Conservation (phyloP, 305 asterid species). For the Coffea humblotiana region DNA sequence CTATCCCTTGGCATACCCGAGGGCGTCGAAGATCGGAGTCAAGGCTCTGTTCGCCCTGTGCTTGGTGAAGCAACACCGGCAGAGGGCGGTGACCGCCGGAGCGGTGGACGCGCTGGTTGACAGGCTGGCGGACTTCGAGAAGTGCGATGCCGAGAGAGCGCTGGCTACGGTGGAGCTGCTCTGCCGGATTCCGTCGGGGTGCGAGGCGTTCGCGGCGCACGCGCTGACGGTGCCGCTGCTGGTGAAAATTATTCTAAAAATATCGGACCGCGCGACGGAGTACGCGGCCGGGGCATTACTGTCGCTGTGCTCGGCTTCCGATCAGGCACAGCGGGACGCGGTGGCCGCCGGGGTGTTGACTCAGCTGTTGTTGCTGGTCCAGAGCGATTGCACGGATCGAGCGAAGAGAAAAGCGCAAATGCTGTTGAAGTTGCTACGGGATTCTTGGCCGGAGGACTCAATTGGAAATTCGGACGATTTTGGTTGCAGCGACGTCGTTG, state of each 20-base stretch:
- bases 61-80: constrained; percentile 81
- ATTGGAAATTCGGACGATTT: constrained; percentile 58
- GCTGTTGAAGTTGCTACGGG: constrained; percentile 71
- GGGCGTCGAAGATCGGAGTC: constrained; percentile 72
- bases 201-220: constrained; percentile 67
- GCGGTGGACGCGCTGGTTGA: constrained; percentile 67
- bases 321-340: constrained; percentile 54
- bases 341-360: constrained; percentile 78
- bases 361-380: constrained; percentile 72
- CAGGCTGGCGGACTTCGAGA: constrained; percentile 66
- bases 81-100: constrained; percentile 76
- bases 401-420: constrained; percentile 92
- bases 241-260: constrained; percentile 66
- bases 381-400: constrained; percentile 94
- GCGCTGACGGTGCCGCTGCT: constrained; percentile 77
- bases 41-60: constrained; percentile 85
- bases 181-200: constrained; percentile 72
- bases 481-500: constrained; percentile 71
- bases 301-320: constrained; percentile 74
- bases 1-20: constrained; percentile 57
- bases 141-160: constrained; percentile 90
- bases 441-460: constrained; percentile 76
- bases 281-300: constrained; percentile 91
- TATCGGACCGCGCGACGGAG: constrained; percentile 92
- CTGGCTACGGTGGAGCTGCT: constrained; percentile 92